Conservation (phyloP, 441 rosid species). For the Gossypium davidsonii region DNA sequence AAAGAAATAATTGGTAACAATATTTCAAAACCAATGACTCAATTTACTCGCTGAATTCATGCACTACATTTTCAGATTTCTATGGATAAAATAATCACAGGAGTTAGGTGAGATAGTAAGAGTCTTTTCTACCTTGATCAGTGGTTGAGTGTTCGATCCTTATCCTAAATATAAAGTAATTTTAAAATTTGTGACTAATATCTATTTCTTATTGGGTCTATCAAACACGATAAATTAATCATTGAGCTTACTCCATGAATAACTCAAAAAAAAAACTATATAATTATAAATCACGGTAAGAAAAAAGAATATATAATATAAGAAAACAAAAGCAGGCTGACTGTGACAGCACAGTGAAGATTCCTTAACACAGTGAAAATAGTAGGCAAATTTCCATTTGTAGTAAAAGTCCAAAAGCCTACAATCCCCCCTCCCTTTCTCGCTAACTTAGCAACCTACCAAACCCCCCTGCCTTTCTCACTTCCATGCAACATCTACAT, state of each 20-base stretch:
- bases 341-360: constrained; percentile 26
- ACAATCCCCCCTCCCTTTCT: constrained; percentile 18
- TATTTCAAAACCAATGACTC: too few relatives aligned
- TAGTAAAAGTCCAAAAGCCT: constrained; percentile 39
- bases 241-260: too few relatives aligned
- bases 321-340: background rate
- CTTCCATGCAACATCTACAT: background rate
- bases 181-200: too few relatives aligned
- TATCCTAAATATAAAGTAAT: rapidly evolving
- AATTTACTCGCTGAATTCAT: too few relatives aligned
- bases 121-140: rapidly evolving
- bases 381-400: constrained; percentile 58
- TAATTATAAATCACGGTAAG: too few relatives aligned
- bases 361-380: constrained; percentile 29
- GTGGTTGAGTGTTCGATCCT: rapidly evolving
- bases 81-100: too few relatives aligned
- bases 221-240: too few relatives aligned
- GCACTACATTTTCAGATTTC: too few relatives aligned
- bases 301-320: background rate
- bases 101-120: too few relatives aligned
- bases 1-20: too few relatives aligned
- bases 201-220: too few relatives aligned
- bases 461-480: constrained; percentile 12
- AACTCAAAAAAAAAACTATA: too few relatives aligned
- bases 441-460: constrained; percentile 37